phyloP scores from a whole-genome alignment of 257 asterid genomes.

The Vinca minor region DNA sequence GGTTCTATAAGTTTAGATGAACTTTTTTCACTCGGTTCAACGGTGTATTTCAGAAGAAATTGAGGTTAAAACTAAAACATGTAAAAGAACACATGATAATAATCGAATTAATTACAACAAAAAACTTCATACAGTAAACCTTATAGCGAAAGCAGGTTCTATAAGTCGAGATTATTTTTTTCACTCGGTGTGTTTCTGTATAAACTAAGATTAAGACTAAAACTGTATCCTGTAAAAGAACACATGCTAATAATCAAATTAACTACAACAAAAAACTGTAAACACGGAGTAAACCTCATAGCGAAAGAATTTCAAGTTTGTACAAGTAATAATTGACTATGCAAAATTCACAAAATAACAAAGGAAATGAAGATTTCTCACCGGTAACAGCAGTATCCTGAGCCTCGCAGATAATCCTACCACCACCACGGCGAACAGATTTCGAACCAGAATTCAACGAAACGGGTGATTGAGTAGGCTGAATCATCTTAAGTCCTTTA shows the following conservation, averaged over 20 bases:
- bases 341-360: not conserved
- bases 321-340: not conserved
- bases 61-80: not conserved
- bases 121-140: no score
- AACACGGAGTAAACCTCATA: not conserved
- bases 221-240: not conserved
- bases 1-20: not conserved
- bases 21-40: not conserved
- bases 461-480: conserved; percentile 22
- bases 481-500: conserved; percentile 63
- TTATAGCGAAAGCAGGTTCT: no score
- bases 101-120: no score
- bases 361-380: conserved; percentile 13
- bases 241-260: not conserved
- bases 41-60: no score
- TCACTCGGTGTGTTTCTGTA: not conserved
- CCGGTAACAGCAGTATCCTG: conserved; percentile 64
- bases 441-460: conserved; percentile 32
- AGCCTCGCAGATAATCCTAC: conserved; percentile 71
- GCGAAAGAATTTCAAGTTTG: not conserved
- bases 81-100: not conserved
- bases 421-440: conserved; percentile 33
- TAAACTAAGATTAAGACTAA: not conserved
- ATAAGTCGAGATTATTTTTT: not conserved
- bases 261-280: not conserved